Base-by-base conservation (phyloP, 441 rosid species). In the Gossypium gossypioides region DNA sequence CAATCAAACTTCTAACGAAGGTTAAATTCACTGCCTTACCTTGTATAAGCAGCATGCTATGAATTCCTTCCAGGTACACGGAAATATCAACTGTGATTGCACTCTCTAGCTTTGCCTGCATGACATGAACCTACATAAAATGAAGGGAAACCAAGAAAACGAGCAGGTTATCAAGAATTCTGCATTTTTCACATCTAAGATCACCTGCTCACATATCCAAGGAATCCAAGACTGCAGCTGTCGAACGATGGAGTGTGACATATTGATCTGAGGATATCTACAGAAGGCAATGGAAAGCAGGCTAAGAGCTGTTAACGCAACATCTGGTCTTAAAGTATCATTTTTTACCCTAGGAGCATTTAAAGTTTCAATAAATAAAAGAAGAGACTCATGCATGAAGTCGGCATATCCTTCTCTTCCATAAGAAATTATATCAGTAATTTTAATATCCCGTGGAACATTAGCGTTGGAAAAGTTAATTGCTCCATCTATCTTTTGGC, bases 161-260 rank as follows among this genome's bases (percentile, higher is more conserved):
- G 46, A 58, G 74, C 64, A 68, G 29, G 24, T 37, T 64, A 72
- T 68, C 59, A 59, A 78, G 42, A 79, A 78, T 65, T 48, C 66
- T 48, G 62, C 51, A 77, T 40, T 48, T 68, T 48, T 57, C 51
- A 77, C 34, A 2, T 57, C 60, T 56, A 29, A 58, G 51, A 54
- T 56, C 81, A 96, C 97, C 96, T 85, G 87, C 73, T 87, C 89
- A 77, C 81, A 81, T 80, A 93, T 85, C 96, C 97, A 91, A n/a
- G 91, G 92, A 66, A 90, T 86, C 98, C 97, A 93, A 40, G 82
- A 80, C 78, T 55, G 80, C 92, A 91, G 83, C 80, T 80, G 85
- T 55, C 48, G 83, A 81, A 85, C 86, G 80, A 90, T 90, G 85
- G 78, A 59, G 59, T 57, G 74, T 73, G 88, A 86, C 81, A 93